Conservation (phyloP, 768 basidiomycete genomes). For the Boletus coccyginus region DNA sequence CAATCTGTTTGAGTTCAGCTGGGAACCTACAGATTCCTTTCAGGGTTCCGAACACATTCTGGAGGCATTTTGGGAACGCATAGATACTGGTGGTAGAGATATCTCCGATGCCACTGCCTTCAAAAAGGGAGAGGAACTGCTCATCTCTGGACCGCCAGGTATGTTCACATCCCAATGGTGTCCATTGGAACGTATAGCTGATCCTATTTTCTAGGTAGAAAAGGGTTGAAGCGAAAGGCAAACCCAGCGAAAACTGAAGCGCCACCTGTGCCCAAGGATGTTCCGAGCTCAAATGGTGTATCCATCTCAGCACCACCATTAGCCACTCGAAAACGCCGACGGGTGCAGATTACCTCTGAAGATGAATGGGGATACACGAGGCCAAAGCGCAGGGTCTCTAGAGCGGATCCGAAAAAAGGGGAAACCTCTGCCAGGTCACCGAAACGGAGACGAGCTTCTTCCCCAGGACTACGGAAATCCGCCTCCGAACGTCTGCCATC, state of each 20-base stretch:
- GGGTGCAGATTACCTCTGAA: constrained; percentile 2
- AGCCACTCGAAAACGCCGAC: constrained; percentile 27
- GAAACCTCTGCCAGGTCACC: background rate
- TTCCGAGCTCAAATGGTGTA: constrained; percentile 5
- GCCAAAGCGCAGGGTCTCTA: constrained; percentile 13
- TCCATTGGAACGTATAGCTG: background rate
- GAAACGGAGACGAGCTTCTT: constrained; percentile 30
- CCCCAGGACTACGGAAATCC: constrained; percentile 23
- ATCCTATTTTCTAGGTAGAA: constrained; percentile 16
- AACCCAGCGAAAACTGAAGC: constrained; percentile 7
- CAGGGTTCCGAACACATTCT: constrained; percentile 52
- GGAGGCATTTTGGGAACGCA: constrained; percentile 37
- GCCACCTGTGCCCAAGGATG: constrained; percentile 6
- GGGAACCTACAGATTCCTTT: constrained; percentile 68
- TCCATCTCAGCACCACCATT: constrained; percentile 20
- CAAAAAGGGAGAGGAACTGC: constrained; percentile 50
- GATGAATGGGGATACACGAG: constrained; percentile 8
- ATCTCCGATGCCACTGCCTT: constrained; percentile 47
- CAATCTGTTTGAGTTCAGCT: constrained; percentile 39
- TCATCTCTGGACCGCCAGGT: constrained; percentile 62
- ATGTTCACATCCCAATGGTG: constrained; percentile 6
- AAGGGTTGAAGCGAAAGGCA: constrained; percentile 16
- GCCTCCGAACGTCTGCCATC: constrained; percentile 20
- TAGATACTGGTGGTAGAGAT: constrained; percentile 42
- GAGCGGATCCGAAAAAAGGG: constrained; percentile 4